phyloP scores from a whole-genome alignment of 192 early-diverging fungal species.

The Coemansia sp. region DNA sequence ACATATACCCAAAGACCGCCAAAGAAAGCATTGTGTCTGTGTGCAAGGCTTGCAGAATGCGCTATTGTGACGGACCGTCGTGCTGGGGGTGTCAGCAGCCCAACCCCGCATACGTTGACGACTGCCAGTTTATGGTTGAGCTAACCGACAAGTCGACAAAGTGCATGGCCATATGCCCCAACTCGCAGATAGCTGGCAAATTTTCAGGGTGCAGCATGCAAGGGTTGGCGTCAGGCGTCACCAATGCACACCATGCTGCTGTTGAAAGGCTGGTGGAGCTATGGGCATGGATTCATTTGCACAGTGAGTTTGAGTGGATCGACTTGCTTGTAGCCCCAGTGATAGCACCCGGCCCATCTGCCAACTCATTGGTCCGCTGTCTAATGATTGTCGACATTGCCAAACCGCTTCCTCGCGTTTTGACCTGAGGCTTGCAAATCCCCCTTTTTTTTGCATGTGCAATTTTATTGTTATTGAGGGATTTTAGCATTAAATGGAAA shows the following conservation, averaged over 20 bases:
- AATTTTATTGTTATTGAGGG: too few species aligned
- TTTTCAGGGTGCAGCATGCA: conserved; percentile 7
- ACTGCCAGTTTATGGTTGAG: conserved; percentile 12
- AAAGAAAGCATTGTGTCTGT: background rate
- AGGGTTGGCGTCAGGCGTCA: background rate
- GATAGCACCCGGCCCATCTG: conserved; percentile 9
- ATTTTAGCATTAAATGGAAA: too few species aligned
- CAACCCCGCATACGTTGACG: background rate
- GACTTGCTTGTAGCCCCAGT: conserved; percentile 13
- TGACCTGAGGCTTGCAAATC: background rate
- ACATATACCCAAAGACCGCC: conserved; percentile 10
- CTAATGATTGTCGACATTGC: conserved; percentile 10
- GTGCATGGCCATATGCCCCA: conserved; percentile 15
- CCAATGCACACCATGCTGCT: background rate
- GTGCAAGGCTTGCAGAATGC: conserved; percentile 7
- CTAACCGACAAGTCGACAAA: conserved; percentile 15
- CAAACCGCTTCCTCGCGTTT: background rate
- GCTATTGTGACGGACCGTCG: background rate
- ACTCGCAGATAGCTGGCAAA: background rate
- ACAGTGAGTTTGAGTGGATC: background rate
- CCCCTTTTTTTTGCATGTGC: too few species aligned
- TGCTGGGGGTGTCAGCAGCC: conserved; percentile 6
- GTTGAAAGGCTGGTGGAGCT: background rate
- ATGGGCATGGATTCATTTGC: conserved; percentile 6
- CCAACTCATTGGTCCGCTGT: conserved; percentile 4